phyloP scores from a whole-genome alignment of 73 alveolate genomes.

The Effrenium voratum region DNA sequence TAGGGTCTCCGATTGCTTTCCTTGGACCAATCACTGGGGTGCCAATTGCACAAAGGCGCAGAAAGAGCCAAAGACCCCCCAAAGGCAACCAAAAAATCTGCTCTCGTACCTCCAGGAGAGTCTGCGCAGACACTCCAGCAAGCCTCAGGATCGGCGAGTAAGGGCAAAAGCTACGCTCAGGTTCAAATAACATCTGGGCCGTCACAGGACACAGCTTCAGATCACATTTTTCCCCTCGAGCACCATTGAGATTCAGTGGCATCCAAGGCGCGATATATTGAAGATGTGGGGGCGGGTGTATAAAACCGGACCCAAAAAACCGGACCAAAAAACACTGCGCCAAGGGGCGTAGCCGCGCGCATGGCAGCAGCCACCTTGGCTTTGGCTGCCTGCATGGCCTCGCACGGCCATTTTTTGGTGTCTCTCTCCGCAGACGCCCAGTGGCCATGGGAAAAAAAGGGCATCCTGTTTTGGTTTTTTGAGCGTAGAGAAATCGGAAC shows the following conservation, averaged over 20 bases:
- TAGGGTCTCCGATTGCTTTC: too few relatives aligned
- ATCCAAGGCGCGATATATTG: neutral
- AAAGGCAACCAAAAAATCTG: neutral
- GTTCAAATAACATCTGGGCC: neutral
- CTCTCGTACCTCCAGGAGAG: conserved; percentile 7
- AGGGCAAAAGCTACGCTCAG: too few relatives aligned
- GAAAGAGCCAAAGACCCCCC: neutral
- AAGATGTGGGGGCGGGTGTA: neutral
- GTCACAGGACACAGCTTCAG: neutral
- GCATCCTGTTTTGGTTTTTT: too few relatives aligned
- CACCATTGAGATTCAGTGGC: neutral
- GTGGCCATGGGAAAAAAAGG: too few relatives aligned
- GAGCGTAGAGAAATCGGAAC: too few relatives aligned
- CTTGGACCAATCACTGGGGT: neutral
- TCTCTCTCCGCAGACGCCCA: too few relatives aligned
- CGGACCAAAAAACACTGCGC: neutral
- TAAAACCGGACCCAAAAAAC: neutral
- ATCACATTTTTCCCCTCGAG: neutral
- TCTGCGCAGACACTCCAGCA: conserved; percentile 40
- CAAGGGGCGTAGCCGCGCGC: conserved; percentile 51
- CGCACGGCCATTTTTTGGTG: too few relatives aligned
- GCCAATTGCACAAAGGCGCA: neutral
- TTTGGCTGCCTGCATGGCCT: conserved; percentile 42
- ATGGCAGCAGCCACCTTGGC: conserved; percentile 11
- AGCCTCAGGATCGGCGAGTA: neutral